Evolutionary conservation across 2,329 filamentous ascomycete genomes (phyloP).

Genomic region (Aspergillus sp.): DNA sequence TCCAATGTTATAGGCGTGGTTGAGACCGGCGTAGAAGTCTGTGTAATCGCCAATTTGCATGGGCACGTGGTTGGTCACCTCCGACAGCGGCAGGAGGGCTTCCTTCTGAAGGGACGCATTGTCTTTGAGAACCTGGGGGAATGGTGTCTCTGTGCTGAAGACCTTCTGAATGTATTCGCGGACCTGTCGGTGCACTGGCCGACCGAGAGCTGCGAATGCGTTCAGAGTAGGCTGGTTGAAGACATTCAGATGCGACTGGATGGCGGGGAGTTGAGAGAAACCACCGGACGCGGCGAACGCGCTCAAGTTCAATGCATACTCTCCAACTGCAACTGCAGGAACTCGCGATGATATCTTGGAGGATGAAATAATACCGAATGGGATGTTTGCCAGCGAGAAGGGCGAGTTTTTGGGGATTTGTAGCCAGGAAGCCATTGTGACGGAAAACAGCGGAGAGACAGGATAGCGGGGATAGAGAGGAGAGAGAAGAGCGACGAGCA

Average conservation of each 20-base stretch:
- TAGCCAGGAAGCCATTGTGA: constrained; percentile 57
- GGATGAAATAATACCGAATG: constrained; percentile 78
- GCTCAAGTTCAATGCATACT: constrained; percentile 68
- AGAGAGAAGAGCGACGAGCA: background rate
- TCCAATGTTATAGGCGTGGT: constrained; percentile 74
- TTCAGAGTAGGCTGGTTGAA: constrained; percentile 69
- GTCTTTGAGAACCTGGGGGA: constrained; percentile 62
- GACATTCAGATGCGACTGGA: constrained; percentile 59
- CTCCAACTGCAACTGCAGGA: constrained; percentile 70
- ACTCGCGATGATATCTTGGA: constrained; percentile 56
- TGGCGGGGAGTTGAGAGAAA: constrained; percentile 58
- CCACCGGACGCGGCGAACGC: constrained; percentile 60
- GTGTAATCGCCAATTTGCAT: constrained; percentile 81
- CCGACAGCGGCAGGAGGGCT: constrained; percentile 59
- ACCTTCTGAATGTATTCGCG: constrained; percentile 68
- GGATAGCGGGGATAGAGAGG: background rate
- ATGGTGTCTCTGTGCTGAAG: constrained; percentile 59
- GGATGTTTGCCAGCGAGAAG: constrained; percentile 78
- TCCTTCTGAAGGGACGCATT: constrained; percentile 59
- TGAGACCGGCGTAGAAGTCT: constrained; percentile 78
- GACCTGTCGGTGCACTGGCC: constrained; percentile 66
- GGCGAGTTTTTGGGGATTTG: constrained; percentile 60
- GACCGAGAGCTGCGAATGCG: constrained; percentile 70
- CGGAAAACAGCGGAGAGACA: background rate
- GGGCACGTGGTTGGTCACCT: constrained; percentile 68